Conservation (phyloP, 2,329 filamentous ascomycete species). For the Hymenoscyphus fraxineus region DNA sequence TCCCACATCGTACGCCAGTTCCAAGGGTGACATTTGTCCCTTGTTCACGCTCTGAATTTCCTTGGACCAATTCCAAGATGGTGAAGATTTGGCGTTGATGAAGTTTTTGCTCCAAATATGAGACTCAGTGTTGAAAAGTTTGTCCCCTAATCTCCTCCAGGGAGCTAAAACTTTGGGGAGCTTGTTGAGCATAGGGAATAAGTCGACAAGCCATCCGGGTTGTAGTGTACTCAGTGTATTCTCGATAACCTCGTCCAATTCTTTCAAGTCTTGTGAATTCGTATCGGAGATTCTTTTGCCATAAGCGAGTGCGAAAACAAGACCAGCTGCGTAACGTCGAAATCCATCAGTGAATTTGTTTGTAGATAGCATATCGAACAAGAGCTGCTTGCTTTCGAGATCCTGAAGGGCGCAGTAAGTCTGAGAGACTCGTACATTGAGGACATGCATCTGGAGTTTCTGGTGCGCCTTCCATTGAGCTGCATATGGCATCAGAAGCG, state of each 20-base stretch:
- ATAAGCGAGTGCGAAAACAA: conserved; percentile 11
- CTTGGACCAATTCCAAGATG: conserved; percentile 14
- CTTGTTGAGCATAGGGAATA: conserved; percentile 9
- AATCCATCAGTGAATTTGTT: conserved; percentile 12
- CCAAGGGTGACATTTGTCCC: conserved; percentile 8
- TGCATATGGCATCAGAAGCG: conserved; percentile 12
- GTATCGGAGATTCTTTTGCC: conserved; percentile 6
- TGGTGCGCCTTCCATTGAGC: conserved; percentile 12
- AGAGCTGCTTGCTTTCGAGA: conserved; percentile 12
- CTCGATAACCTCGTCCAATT: conserved; percentile 10
- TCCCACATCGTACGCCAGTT: conserved; percentile 14
- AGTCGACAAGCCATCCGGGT: conserved; percentile 12
- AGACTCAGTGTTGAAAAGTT: conserved; percentile 11
- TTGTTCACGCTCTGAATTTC: conserved; percentile 4
- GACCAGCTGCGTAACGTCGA: conserved; percentile 10
- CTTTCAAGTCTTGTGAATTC: conserved; percentile 8
- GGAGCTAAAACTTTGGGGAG: conserved; percentile 9
- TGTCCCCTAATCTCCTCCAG: conserved; percentile 10
- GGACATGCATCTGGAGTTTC: conserved; percentile 11
- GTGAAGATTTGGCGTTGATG: conserved; percentile 4
- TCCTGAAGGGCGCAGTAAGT: conserved; percentile 14
- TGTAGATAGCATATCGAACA: conserved; percentile 12
- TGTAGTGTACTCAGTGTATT: conserved; percentile 5
- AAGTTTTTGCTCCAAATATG: conserved; percentile 9
- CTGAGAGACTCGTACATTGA: conserved; percentile 9